Evolutionary conservation across 306 rosid genomes (phyloP).

Genomic region (Styphnolobium japonicum): DNA sequence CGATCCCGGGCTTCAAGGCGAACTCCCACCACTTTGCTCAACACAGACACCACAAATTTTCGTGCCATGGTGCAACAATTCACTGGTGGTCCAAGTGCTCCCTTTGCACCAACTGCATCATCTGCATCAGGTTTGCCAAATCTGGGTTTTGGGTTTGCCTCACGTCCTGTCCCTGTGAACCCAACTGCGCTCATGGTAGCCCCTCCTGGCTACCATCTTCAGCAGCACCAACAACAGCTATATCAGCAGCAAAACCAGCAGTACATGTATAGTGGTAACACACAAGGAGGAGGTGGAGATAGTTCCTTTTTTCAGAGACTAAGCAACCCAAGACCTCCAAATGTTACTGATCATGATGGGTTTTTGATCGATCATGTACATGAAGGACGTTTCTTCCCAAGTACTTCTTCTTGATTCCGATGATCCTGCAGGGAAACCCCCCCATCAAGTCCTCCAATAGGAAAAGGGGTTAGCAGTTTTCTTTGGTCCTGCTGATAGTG

Average conservation of each 20-base stretch:
- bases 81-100: constrained; percentile 78
- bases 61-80: constrained; percentile 96
- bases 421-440: background rate
- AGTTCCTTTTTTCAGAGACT: constrained; percentile 42
- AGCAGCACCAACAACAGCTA: constrained; percentile 26
- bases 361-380: constrained; percentile 27
- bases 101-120: constrained; percentile 32
- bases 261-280: constrained; percentile 11
- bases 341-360: constrained; percentile 15
- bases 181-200: constrained; percentile 32
- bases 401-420: constrained; percentile 14
- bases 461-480: constrained; percentile 42
- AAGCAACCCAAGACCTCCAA: constrained; percentile 32
- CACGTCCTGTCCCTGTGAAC: constrained; percentile 33
- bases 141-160: constrained; percentile 49
- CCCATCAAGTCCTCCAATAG: constrained; percentile 25
- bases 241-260: constrained; percentile 39
- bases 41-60: constrained; percentile 85
- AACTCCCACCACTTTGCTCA: constrained; percentile 80
- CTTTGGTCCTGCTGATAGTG: constrained; percentile 44
- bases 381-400: constrained; percentile 38
- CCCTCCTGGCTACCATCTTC: constrained; percentile 30
- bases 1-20: constrained; percentile 78
- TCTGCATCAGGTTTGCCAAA: constrained; percentile 17
- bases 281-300: constrained; percentile 33